These are phyloP conservation scores for Cydonia oblonga DNA, from an alignment of 331 rosid genomes.

Conservation along the genomic window DNA sequence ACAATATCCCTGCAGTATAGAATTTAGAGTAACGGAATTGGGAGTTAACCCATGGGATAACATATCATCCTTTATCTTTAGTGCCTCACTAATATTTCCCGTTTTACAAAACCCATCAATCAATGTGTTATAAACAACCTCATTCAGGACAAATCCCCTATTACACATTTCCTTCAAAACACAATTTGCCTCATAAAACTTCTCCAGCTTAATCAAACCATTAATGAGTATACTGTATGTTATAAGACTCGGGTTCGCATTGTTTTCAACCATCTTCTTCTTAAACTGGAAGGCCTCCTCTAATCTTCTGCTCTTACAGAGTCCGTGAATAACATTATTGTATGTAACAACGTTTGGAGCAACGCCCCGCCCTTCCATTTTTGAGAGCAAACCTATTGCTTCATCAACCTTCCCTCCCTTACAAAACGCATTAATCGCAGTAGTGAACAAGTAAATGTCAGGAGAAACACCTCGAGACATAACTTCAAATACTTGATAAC, in stretches of 20 bases:
- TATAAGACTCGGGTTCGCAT: conserved; percentile 39
- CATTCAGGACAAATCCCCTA: conserved; percentile 48
- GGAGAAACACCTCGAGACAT: conserved; percentile 28
- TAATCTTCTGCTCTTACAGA: conserved; percentile 53
- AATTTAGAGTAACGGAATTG: conserved; percentile 49
- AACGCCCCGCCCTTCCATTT: conserved; percentile 48
- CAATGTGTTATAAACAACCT: conserved; percentile 44
- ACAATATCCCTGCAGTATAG: conserved; percentile 52
- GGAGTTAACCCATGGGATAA: conserved; percentile 40
- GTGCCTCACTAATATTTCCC: conserved; percentile 41
- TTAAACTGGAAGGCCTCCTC: conserved; percentile 45
- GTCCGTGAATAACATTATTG: conserved; percentile 59
- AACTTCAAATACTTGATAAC: conserved; percentile 36
- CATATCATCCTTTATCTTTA: conserved; percentile 57
- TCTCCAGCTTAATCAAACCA: conserved; percentile 49
- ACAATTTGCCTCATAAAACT: conserved; percentile 31
- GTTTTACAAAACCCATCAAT: conserved; percentile 59
- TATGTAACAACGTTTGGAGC: conserved; percentile 62
- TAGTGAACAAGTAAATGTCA: conserved; percentile 47
- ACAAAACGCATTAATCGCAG: conserved; percentile 43
- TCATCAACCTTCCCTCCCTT: conserved; percentile 56
- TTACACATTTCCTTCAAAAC: conserved; percentile 44
- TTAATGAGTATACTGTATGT: conserved; percentile 58
- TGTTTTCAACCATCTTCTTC: conserved; percentile 39
- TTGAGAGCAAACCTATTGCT: conserved; percentile 39